A percentile compares a stretch with the other conserved stretches of the same genome.
These are phyloP conservation scores for Alloteropsis semialata DNA, from an alignment of 176 grass and related monocot species.

Conservation along the genomic window DNA sequence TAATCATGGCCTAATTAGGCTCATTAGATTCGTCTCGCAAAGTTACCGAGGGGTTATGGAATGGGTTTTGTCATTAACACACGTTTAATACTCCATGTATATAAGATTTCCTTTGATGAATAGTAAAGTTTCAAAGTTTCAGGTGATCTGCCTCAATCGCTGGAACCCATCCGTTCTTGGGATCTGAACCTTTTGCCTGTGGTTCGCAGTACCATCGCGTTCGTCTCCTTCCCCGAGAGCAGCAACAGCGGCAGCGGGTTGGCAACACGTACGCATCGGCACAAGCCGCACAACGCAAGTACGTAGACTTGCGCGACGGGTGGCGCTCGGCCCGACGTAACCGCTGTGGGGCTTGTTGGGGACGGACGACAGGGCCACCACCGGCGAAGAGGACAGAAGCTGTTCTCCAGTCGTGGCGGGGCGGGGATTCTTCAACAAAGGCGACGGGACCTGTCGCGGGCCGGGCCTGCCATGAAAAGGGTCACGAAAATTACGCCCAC, in stretches of 20 bases:
- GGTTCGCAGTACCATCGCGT: background rate
- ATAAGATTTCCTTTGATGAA: too few species aligned
- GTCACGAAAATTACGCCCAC: background rate
- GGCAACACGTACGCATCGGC: constrained; percentile 3
- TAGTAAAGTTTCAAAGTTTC: too few species aligned
- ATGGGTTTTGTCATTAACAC: too few species aligned
- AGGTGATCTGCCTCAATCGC: too few species aligned
- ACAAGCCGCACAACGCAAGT: background rate
- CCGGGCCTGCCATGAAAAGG: background rate
- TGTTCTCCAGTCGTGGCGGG: background rate
- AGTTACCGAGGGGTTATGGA: too few species aligned
- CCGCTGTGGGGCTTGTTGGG: background rate
- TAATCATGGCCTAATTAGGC: too few species aligned
- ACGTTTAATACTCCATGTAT: too few species aligned
- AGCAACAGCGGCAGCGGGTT: background rate
- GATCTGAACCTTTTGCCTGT: background rate
- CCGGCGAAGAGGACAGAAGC: background rate
- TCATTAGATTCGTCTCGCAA: too few species aligned
- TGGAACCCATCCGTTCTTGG: background rate
- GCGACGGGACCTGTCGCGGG: background rate
- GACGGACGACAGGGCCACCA: background rate
- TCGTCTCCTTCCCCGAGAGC: background rate
- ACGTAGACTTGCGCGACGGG: background rate
- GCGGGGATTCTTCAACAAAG: constrained; percentile 18
- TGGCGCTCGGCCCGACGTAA: background rate